Percentiles rank a stretch among this genome's conserved stretches.
phyloP scores from a whole-genome alignment of 2,329 filamentous ascomycete genomes.

The Achaetomium macrosporum region DNA sequence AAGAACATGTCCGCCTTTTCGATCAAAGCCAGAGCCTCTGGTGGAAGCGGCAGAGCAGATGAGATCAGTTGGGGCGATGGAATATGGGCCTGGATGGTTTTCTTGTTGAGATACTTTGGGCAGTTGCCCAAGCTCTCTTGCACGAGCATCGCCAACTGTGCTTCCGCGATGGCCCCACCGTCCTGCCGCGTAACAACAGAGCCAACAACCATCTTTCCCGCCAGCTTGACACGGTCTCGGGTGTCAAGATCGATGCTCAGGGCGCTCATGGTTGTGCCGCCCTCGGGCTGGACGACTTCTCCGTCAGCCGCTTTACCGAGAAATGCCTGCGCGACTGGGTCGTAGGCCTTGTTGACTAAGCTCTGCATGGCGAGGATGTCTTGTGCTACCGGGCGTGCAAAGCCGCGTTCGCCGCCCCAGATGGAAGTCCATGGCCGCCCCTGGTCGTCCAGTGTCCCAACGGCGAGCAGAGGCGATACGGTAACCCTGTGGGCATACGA shows the following conservation, averaged over 20 bases:
- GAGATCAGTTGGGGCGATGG: slow-evolving; percentile 44
- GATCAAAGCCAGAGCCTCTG: slow-evolving; percentile 54
- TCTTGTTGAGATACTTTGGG: slow-evolving; percentile 80
- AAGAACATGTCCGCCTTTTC: slow-evolving; percentile 69
- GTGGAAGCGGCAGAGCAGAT: slow-evolving; percentile 39
- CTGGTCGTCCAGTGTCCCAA: slow-evolving; percentile 63
- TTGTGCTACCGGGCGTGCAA: slow-evolving; percentile 57
- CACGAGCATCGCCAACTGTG: slow-evolving; percentile 60
- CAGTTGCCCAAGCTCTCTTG: slow-evolving; percentile 75
- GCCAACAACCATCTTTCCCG: slow-evolving; percentile 62
- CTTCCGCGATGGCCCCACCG: slow-evolving; percentile 28
- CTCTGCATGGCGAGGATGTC: slow-evolving; percentile 59
- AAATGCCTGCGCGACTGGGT: slow-evolving; percentile 64
- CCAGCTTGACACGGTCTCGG: slow-evolving; percentile 67
- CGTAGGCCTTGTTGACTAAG: slow-evolving; percentile 53
- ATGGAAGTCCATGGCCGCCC: slow-evolving; percentile 69
- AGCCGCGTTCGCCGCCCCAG: slow-evolving; percentile 68
- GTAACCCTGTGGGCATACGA: slow-evolving; percentile 56
- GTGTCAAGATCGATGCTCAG: slow-evolving; percentile 62
- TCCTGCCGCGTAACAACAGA: slow-evolving; percentile 37
- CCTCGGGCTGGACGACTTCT: slow-evolving; percentile 36
- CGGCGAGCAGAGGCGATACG: slow-evolving; percentile 60
- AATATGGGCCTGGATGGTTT: slow-evolving; percentile 50
- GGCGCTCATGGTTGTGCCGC: slow-evolving; percentile 38
- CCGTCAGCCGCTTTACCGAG: slow-evolving; percentile 44